Conservation (phyloP, 768 basidiomycete genomes). For the Mycena crocata region DNA sequence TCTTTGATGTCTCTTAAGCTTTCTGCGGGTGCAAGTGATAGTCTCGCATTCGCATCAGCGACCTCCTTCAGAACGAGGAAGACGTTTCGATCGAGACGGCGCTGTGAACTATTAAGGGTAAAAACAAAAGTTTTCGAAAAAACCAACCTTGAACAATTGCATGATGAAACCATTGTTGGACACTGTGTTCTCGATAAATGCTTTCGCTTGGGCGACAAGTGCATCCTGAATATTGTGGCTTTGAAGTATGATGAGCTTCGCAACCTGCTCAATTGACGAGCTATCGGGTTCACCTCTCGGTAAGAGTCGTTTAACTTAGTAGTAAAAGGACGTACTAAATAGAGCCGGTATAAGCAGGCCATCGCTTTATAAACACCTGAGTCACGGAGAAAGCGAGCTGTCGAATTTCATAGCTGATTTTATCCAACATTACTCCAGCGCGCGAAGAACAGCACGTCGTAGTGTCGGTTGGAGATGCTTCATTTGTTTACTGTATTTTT, state of each 20-base stretch:
- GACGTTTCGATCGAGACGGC: constrained; percentile 57
- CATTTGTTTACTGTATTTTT: no score
- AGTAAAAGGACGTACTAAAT: constrained; percentile 57
- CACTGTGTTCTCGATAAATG: constrained; percentile 65
- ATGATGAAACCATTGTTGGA: constrained; percentile 67
- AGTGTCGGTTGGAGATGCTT: constrained; percentile 65
- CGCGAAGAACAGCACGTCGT: constrained; percentile 62
- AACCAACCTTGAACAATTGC: constrained; percentile 67
- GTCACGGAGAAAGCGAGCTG: constrained; percentile 71
- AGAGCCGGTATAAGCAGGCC: constrained; percentile 62
- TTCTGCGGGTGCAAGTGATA: constrained; percentile 39
- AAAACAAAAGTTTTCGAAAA: background rate
- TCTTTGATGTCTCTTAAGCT: no score
- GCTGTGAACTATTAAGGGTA: constrained; percentile 46
- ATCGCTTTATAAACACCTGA: constrained; percentile 73
- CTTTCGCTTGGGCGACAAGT: constrained; percentile 66
- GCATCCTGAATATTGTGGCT: constrained; percentile 66
- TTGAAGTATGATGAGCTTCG: constrained; percentile 60
- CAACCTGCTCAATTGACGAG: constrained; percentile 63
- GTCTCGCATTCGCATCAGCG: constrained; percentile 50
- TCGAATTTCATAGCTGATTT: constrained; percentile 75
- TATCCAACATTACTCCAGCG: constrained; percentile 60
- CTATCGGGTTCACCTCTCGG: constrained; percentile 36
- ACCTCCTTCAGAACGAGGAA: constrained; percentile 67
- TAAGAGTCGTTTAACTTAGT: background rate